Base-by-base conservation (phyloP, 805 yeast species). In the Ogataea trehaloabstinens region DNA sequence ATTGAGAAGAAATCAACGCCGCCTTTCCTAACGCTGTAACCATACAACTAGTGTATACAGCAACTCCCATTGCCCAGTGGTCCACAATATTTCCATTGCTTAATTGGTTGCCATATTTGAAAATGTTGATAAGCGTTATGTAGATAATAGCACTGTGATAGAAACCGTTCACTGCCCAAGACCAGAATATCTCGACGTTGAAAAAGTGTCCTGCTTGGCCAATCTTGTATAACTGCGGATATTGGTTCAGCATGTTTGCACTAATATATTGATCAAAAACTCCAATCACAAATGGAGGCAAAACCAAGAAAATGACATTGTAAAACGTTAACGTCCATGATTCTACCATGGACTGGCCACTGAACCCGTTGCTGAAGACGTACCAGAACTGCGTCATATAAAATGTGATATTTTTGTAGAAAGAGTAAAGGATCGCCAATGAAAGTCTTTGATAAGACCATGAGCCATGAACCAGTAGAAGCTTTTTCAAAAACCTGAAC, bases 371-470 rank as follows among this genome's bases (percentile, higher is more conserved):
- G 43, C 81, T 74, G 60, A 93, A 93, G 16, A 91, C 97, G 63
- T 76, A 93, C 99, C 99, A 93, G 63, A 93, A 93, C 66, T 93
- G 99, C 3, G 97, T 88, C 96, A 93, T 86, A 64, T 91, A 95
- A 41, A 93, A 73, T 2, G 96, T 88, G 56, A 93, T 86, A 57
- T 93, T 93, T 66, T 93, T 93, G 77, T 93, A 93, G 56, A 93
- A 93, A 0, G 97, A 89, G 61, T 91, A 93, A 44, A 93, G 71
- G 48, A 93, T 91, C 1, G 97, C 96, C 52, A 83, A 82, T 11
- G 96, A 84, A 38, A 91, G 81, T 58, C 99, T 78, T 59, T 90
- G 97, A 60, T 93, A 93, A 29, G 96, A 87, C 99, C 99, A 93
- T 6, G 96, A 68, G 2, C 99, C 99, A 61, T 93, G 99, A 8